These are phyloP conservation scores for Colletotrichum phormii DNA, from an alignment of 2,329 filamentous ascomycete genomes.

Conservation along the genomic window DNA sequence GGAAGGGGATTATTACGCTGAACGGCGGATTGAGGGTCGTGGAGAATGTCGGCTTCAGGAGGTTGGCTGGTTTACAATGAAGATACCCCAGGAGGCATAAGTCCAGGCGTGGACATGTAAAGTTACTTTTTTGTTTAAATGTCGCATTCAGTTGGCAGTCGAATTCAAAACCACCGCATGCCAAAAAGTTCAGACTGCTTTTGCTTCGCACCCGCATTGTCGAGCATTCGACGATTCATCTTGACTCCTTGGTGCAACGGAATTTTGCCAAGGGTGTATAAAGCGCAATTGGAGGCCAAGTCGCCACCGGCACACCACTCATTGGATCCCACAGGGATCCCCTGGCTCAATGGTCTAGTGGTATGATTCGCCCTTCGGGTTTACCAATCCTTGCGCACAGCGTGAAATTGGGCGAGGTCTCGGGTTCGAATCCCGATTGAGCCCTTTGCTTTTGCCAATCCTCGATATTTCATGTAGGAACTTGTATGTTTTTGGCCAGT, in stretches of 20 bases:
- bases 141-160: background rate
- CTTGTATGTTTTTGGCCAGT: no score
- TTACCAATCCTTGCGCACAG: slow-evolving; percentile 8
- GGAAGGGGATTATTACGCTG: slow-evolving; percentile 46
- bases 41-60: slow-evolving; percentile 49
- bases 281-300: fast-evolving
- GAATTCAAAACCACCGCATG: background rate
- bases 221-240: no score
- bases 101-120: background rate
- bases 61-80: slow-evolving; percentile 44
- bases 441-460: background rate
- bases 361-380: slow-evolving; percentile 37
- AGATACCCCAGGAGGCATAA: background rate
- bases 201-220: background rate
- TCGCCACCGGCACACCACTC: background rate
- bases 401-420: slow-evolving; percentile 31
- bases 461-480: background rate
- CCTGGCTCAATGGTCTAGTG: slow-evolving; percentile 34
- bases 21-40: slow-evolving; percentile 49
- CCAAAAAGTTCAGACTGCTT: background rate
- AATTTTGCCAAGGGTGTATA: background rate
- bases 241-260: no score
- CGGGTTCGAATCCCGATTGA: slow-evolving; percentile 35
- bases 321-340: slow-evolving; percentile 16
- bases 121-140: background rate